phyloP scores from a whole-genome alignment of 306 rosid genomes.

The Rosa lucieae region DNA sequence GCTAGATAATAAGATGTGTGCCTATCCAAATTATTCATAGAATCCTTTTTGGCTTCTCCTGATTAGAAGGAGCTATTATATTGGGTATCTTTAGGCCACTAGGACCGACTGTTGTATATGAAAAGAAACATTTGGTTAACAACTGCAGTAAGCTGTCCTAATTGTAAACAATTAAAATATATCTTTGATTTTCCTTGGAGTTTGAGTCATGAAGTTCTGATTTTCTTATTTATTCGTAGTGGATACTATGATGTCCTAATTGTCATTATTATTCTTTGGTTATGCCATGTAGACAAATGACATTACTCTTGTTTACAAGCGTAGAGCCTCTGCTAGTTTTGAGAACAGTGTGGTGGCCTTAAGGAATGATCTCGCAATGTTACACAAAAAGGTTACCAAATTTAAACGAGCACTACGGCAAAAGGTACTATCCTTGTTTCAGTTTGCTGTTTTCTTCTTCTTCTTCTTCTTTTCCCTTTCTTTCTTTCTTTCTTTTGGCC shows the following conservation, averaged over 20 bases:
- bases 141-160: neutral
- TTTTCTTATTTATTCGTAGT: neutral
- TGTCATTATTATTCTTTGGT: neutral
- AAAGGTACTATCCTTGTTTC: neutral
- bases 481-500: neutral
- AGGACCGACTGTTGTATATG: neutral
- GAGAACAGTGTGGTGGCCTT: neutral
- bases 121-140: neutral
- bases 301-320: constrained; percentile 6
- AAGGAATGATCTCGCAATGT: neutral
- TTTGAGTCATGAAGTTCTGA: neutral
- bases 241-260: neutral
- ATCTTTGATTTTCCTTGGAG: neutral
- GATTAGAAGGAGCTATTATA: neutral
- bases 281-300: constrained; percentile 1
- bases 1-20: neutral
- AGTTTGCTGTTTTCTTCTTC: neutral
- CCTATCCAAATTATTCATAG: neutral
- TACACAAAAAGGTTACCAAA: neutral
- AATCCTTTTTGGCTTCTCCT: neutral
- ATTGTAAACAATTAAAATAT: neutral
- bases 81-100: neutral
- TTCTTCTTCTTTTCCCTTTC: neutral
- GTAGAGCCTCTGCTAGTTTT: neutral
- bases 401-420: neutral